phyloP scores from a whole-genome alignment of 2,329 filamentous ascomycete genomes.

The Trichoderma afroharzianum region DNA sequence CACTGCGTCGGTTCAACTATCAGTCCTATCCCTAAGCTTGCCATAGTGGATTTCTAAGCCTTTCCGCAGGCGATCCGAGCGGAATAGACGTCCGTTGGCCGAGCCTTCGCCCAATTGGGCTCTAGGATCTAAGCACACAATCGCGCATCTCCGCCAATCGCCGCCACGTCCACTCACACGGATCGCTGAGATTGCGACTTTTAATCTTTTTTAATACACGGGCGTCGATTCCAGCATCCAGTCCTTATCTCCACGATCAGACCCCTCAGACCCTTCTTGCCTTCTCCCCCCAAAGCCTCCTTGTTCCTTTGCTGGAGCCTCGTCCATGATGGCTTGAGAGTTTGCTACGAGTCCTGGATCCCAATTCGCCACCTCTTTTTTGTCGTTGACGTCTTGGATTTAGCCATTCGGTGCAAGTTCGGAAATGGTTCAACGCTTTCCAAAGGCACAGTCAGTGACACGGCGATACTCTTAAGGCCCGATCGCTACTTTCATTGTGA shows the following conservation, averaged over 20 bases:
- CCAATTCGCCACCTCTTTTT: background rate
- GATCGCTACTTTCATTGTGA: background rate
- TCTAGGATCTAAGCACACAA: constrained; percentile 17
- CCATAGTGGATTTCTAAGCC: background rate
- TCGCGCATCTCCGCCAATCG: constrained; percentile 8
- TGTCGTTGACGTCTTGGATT: background rate
- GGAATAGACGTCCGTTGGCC: constrained; percentile 1
- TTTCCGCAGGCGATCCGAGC: constrained; percentile 1
- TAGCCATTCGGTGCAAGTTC: background rate
- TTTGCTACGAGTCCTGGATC: background rate
- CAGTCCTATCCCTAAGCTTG: background rate
- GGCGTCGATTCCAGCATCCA: background rate
- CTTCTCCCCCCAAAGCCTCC: background rate
- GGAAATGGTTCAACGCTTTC: constrained; percentile 7
- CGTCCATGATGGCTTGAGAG: background rate
- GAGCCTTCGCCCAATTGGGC: constrained; percentile 12
- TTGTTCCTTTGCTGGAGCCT: background rate
- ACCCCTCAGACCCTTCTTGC: background rate
- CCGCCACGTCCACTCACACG: constrained; percentile 13
- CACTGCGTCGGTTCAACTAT: background rate
- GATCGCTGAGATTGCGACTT: constrained; percentile 7
- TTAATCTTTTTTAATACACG: background rate
- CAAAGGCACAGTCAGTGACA: background rate
- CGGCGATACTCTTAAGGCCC: background rate
- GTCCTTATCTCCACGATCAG: constrained; percentile 14